Conservation (phyloP, 2,329 filamentous ascomycete genomes). For the Arthrocladium fulminans region DNA sequence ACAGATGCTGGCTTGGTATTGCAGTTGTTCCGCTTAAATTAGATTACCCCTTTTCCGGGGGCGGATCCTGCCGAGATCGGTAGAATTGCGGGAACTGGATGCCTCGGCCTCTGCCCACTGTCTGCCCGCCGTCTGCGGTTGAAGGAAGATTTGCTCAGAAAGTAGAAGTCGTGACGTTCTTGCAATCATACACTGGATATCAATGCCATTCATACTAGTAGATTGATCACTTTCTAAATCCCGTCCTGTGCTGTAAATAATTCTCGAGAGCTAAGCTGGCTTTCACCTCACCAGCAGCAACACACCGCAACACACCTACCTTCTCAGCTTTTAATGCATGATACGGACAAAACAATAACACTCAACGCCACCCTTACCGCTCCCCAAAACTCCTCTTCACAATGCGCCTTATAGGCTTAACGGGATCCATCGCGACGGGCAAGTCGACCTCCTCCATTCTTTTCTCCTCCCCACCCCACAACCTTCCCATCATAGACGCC, state of each 20-base stretch:
- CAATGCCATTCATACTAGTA: too few species aligned
- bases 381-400: not conserved
- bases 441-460: constrained; percentile 91
- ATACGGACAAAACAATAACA: not conserved
- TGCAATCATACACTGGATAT: too few species aligned
- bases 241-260: too few species aligned
- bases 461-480: constrained; percentile 71
- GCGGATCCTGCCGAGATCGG: not conserved
- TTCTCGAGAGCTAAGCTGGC: not conserved
- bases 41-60: too few species aligned
- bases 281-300: not conserved
- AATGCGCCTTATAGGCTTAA: constrained; percentile 93
- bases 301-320: too few species aligned
- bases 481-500: constrained; percentile 84
- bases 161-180: too few species aligned
- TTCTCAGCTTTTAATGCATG: too few species aligned
- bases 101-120: not conserved
- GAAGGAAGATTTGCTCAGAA: too few species aligned
- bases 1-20: too few species aligned
- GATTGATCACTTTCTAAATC: too few species aligned
- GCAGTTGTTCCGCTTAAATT: too few species aligned
- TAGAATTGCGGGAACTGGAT: not conserved
- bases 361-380: not conserved
- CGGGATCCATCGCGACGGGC: constrained; percentile 93
- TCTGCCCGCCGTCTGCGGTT: not conserved